phyloP scores from a whole-genome alignment of 2,329 filamentous ascomycete species.

The Colletotrichum scovillei region DNA sequence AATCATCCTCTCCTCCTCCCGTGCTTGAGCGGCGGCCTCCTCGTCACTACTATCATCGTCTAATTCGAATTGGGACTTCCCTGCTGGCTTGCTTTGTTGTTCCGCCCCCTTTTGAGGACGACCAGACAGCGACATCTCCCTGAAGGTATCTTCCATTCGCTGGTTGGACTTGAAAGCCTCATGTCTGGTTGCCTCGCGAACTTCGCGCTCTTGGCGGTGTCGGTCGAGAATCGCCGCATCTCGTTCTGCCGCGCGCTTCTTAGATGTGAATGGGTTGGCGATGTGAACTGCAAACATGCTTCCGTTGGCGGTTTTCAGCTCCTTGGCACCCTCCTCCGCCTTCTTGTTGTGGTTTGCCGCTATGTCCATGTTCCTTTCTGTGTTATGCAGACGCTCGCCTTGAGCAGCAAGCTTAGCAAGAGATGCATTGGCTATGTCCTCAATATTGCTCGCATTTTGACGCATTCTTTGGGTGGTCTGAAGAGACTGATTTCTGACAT shows the following conservation, averaged over 20 bases:
- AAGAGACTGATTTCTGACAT: constrained; percentile 79
- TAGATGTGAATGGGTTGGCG: constrained; percentile 80
- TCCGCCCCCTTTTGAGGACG: constrained; percentile 4
- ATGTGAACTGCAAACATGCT: constrained; percentile 93
- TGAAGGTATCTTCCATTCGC: constrained; percentile 64
- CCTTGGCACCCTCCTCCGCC: constrained; percentile 82
- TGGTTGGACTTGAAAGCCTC: constrained; percentile 63
- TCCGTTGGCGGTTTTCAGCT: constrained; percentile 86
- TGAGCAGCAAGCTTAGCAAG: constrained; percentile 81
- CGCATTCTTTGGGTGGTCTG: constrained; percentile 52
- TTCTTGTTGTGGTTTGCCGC: constrained; percentile 80
- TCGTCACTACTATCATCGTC: too few species aligned
- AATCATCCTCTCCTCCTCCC: constrained; percentile 50
- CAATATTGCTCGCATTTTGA: constrained; percentile 74
- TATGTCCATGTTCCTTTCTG: constrained; percentile 84
- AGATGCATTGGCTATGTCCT: constrained; percentile 78
- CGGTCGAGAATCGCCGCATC: constrained; percentile 78
- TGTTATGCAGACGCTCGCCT: constrained; percentile 84
- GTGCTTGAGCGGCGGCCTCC: too few species aligned
- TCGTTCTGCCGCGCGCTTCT: constrained; percentile 69
- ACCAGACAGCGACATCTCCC: constrained; percentile 45
- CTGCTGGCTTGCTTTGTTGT: too few species aligned
- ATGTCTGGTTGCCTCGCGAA: constrained; percentile 70
- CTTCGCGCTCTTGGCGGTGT: constrained; percentile 72
- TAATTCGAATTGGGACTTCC: too few species aligned